A percentile compares a stretch with the other conserved stretches of the same genome.
Conservation (phyloP, 495 filamentous ascomycete species). For the Aspergillus ellipticus region DNA sequence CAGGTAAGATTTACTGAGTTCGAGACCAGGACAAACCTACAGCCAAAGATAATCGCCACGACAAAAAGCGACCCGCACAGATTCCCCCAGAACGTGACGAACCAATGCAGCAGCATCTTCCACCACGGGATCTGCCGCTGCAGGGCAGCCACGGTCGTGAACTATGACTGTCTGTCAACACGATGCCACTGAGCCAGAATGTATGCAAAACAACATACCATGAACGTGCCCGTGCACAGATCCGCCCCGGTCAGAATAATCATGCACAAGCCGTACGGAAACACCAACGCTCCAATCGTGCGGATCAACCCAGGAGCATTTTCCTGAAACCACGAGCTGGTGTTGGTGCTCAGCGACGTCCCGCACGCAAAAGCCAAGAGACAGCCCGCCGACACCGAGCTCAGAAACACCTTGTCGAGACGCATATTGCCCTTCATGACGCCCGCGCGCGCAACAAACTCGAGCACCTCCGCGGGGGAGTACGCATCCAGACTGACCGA, state of each 20-base stretch:
- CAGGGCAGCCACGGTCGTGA: conserved; percentile 51
- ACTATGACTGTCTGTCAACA: conserved; percentile 27
- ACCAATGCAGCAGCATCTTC: conserved; percentile 52
- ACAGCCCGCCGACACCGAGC: conserved; percentile 49
- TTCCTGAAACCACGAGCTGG: conserved; percentile 56
- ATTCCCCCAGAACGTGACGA: conserved; percentile 58
- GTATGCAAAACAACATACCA: conserved; percentile 33
- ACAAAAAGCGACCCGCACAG: conserved; percentile 57
- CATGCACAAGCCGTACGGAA: conserved; percentile 57
- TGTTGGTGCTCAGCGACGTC: conserved; percentile 47
- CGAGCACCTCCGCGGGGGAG: conserved; percentile 43
- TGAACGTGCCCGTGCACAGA: conserved; percentile 56
- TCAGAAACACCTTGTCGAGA: conserved; percentile 53
- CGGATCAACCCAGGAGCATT: conserved; percentile 59
- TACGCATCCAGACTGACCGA: conserved; percentile 34
- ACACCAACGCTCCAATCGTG: conserved; percentile 52
- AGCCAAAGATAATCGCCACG: conserved; percentile 56
- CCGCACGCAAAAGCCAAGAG: conserved; percentile 53
- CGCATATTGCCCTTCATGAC: conserved; percentile 50
- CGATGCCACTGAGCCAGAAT: background rate
- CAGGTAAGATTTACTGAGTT: no score
- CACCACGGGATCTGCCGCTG: conserved; percentile 48
- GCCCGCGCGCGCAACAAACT: conserved; percentile 43
- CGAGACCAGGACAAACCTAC: conserved; percentile 26
- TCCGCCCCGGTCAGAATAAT: conserved; percentile 59